Evolutionary conservation across 371 early-diverging fungal genomes (phyloP), one percentile per base, ranked within the genome.

Genomic region (Syncephalastrum monosporum): DNA sequence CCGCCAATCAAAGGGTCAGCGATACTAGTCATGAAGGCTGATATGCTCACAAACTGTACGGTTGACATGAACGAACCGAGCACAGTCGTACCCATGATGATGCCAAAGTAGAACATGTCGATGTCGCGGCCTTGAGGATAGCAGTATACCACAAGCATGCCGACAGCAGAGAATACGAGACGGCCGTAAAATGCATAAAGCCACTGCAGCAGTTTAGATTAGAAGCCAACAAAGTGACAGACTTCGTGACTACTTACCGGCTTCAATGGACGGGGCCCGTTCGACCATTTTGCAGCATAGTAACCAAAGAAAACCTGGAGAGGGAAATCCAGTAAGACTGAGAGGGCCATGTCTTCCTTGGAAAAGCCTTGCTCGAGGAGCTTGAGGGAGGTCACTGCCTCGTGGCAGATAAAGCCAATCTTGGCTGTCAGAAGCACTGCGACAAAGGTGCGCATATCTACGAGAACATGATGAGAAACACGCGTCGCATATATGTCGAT

Each of bases 1-100:
- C 96, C 95, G 42, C 97, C 98, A 57, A 98, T 96, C n/a, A 87
- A 64, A 3, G 99, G 99, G 67, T 98, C 99, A 3, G 93, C 91
- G 56, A 98, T 95, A 60, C 84, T 82, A 17, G 97, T 91, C 80
- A 96, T 92, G 65, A 95, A 98, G 1, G 93, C 92, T 3, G 94
- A 92, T 59, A 98, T 84, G 42, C 94, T 89, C 47, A 98, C 97
- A 74, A 98, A 98, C 68, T 93, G 92, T 14, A 98, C 92, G 0
- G 97, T 97, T 57, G 92, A 85, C 71, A 84, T 86, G 69, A 97
- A 96, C 0, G 95, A 94, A 25, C 84, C 83, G 17, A 94, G 71
- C 0, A 97, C 93, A 21, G 89, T 91, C 4, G 84, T 83, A 10
- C 79, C 65, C 62, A 97, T 86, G n/a, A 97, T 88, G 38, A 94